Percentiles rank a stretch among this genome's conserved stretches.
Conservation (phyloP, 2,329 filamentous ascomycete genomes). For the Endoconidiophora polonica region DNA sequence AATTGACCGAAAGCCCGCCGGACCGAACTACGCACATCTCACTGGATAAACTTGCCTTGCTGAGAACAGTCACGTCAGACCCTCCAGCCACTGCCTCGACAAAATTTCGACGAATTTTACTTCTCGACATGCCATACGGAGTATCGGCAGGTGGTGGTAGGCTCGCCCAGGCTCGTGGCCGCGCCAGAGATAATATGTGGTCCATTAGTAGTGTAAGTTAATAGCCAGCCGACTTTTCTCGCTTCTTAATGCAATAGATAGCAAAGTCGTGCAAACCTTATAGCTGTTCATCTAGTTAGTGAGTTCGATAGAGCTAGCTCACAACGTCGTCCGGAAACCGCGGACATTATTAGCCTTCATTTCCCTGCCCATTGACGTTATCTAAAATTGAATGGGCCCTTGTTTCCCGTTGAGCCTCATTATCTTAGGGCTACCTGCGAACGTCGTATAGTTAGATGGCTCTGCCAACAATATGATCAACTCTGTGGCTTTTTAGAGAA, state of each 20-base stretch:
- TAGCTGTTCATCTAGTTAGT: background rate
- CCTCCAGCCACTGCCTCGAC: background rate
- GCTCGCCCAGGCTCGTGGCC: slow-evolving; percentile 6
- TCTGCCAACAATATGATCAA: too few relatives aligned
- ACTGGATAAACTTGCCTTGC: slow-evolving; percentile 1
- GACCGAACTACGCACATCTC: background rate
- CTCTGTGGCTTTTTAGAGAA: too few relatives aligned
- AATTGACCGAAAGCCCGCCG: slow-evolving; percentile 3
- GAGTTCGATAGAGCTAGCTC: background rate
- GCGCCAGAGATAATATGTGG: slow-evolving; percentile 10
- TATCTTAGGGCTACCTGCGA: background rate
- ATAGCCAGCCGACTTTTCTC: background rate
- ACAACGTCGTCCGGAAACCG: background rate
- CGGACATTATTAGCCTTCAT: background rate
- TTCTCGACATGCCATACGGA: slow-evolving; percentile 10
- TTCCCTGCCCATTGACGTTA: background rate
- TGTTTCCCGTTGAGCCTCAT: slow-evolving; percentile 9
- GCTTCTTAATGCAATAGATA: too few relatives aligned
- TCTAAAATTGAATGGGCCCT: background rate
- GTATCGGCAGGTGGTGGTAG: slow-evolving; percentile 7
- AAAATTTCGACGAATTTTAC: background rate
- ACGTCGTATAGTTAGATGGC: too few relatives aligned
- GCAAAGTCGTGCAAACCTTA: background rate
- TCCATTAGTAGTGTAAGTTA: slow-evolving; percentile 11
- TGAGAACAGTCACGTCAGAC: background rate